Conservation (phyloP, 1,139 yeast genomes). For the Lodderomyces elongisporus region DNA sequence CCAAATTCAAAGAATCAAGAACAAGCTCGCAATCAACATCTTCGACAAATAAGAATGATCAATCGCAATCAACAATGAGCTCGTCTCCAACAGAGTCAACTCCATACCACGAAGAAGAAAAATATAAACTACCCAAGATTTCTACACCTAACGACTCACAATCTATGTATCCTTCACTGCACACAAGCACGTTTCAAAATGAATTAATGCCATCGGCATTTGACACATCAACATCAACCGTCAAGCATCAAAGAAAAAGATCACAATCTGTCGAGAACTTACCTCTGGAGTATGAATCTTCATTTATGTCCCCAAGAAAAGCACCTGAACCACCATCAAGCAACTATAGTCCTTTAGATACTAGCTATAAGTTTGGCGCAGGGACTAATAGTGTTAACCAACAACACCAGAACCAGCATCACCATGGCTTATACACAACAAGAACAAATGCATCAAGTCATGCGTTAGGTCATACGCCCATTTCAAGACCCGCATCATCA, state of each 20-base stretch:
- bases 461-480: constrained; percentile 15
- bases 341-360: constrained; percentile 19
- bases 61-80: constrained; percentile 6
- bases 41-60: constrained; percentile 9
- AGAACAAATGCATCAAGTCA: constrained; percentile 23
- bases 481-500: constrained; percentile 39
- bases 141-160: too few species aligned
- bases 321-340: constrained; percentile 38
- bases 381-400: constrained; percentile 9
- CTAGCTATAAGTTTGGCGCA: constrained; percentile 23
- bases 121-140: constrained; percentile 6
- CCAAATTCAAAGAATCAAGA: constrained; percentile 11
- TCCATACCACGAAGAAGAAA: constrained; percentile 6
- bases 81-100: constrained; percentile 12
- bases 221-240: constrained; percentile 2
- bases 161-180: too few species aligned
- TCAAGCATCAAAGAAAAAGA: constrained; percentile 16
- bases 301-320: constrained; percentile 52
- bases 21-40: constrained; percentile 8
- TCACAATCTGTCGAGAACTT: constrained; percentile 47
- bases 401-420: constrained; percentile 4
- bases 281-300: constrained; percentile 10
- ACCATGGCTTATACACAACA: constrained; percentile 19
- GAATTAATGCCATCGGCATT: constrained; percentile 15
- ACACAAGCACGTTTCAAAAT: too few species aligned